Evolutionary conservation across 202 grass and related monocot genomes (phyloP).

Genomic region (Panicum virgatum): DNA sequence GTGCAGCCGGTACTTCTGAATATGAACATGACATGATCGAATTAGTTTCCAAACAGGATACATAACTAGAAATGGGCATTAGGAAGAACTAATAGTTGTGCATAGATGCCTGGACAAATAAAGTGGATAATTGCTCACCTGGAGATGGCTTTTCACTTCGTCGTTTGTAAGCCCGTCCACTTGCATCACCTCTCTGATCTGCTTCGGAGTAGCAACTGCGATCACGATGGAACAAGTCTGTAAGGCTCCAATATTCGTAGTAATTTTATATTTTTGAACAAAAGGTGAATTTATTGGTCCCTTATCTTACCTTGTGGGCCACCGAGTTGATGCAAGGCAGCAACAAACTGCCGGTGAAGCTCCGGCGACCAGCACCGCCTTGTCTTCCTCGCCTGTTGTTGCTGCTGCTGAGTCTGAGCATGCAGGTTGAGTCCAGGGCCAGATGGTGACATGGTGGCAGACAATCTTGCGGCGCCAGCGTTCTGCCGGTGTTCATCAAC

Average conservation of each 20-base stretch:
- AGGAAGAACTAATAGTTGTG: not conserved
- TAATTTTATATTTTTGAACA: conserved; percentile 5
- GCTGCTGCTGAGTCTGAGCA: conserved; percentile 35
- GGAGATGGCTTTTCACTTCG: conserved; percentile 99
- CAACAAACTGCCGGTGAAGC: conserved; percentile 78
- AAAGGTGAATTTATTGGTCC: not conserved
- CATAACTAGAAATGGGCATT: not conserved
- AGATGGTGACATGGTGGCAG: conserved; percentile 6
- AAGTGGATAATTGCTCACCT: conserved; percentile 47
- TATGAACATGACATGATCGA: conserved; percentile 18
- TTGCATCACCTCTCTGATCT: conserved; percentile 95
- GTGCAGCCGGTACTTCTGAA: conserved; percentile 95
- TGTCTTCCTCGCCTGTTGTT: conserved; percentile 62
- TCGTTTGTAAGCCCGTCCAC: conserved; percentile 97
- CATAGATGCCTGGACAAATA: conserved; percentile 3
- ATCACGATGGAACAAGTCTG: conserved; percentile 16
- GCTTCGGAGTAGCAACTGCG: conserved; percentile 94
- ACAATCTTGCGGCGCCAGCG: conserved; percentile 20
- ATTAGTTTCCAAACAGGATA: conserved; percentile 27
- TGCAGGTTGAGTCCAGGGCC: conserved; percentile 39
- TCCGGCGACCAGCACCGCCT: conserved; percentile 94
- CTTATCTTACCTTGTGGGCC: conserved; percentile 68
- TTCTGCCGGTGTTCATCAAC: conserved; percentile 6
- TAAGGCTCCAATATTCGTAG: conserved; percentile 21
- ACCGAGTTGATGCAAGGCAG: conserved; percentile 70